Base-by-base conservation (phyloP, 345 rosid genomes). In the Durio zibethinus region DNA sequence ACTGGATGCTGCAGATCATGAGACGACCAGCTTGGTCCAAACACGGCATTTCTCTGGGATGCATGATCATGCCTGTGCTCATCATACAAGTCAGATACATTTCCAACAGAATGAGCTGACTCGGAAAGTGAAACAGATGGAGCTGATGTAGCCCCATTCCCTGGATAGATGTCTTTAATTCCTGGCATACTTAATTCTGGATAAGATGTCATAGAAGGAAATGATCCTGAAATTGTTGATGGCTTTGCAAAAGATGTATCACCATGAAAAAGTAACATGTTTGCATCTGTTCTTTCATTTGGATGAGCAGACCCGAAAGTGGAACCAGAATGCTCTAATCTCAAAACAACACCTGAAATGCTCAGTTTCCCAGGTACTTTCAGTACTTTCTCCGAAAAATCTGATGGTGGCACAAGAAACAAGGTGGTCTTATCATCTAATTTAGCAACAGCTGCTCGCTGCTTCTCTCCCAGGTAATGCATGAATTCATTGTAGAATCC, bases 331-430 rank as follows among this genome's bases (percentile, higher is more conserved):
- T 78, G 81, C 66, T 92, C 97, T 72, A 92, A 76, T 74, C 97
- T 88, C 79, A 95, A 85, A 68, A 91, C 80, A 78, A 95, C 99
- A 67, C 99, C 99, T 14, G 99, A 92, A 82, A 95, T 92, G 88
- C 98, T 93, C 76, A 95, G 82, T 73, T 91, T 90, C 40, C 99
- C 99, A 2, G 98, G 94, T 29, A 95, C 99, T 87, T 88, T 95
- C 75, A 95, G 84, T 59, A 95, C 93, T 79, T 90, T 89, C 88
- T 90, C 90, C 4, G 99, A 93, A 88, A 95, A 95, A 72, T 95
- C 97, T 21, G 97, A 95, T 18, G 99, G 98, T 20, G 99, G 97
- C 77, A 95, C 98, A 40, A 95, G 97, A 85, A 95, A 95, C 85
- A 95, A 85, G 10, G 97, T 95, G 77, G 93, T 95, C 68, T 80